Conservation (phyloP, 73 alveolate genomes). For the Paramecium caudatum region DNA sequence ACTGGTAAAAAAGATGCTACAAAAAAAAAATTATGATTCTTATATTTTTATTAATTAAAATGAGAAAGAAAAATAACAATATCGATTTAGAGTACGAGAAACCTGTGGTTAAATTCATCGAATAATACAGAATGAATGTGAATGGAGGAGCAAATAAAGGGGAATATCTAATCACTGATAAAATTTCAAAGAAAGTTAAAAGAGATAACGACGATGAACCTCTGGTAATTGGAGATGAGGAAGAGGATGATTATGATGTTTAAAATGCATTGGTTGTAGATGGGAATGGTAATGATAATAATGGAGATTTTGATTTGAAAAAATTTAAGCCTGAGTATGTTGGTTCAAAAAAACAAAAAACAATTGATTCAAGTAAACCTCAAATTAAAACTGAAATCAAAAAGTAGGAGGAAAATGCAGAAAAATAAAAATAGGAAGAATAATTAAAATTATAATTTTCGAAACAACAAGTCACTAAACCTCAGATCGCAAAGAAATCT, state of each 20-base stretch:
- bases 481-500: conserved; percentile 7
- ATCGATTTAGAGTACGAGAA: conserved; percentile 35
- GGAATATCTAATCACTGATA: neutral
- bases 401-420: neutral
- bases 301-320: neutral
- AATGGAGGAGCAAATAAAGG: conserved; percentile 21
- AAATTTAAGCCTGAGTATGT: conserved; percentile 43
- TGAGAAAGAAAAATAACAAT: conserved; percentile 54
- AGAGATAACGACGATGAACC: conserved; percentile 12
- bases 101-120: conserved; percentile 34
- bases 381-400: neutral
- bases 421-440: neutral
- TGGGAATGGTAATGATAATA: conserved; percentile 14
- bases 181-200: conserved; percentile 29
- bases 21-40: too few species aligned
- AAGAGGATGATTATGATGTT: conserved; percentile 38
- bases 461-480: neutral
- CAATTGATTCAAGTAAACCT: neutral
- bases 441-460: neutral
- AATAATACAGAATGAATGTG: conserved; percentile 51
- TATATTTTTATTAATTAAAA: too few species aligned
- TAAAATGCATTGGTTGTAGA: conserved; percentile 11
- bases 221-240: neutral
- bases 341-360: conserved; percentile 41
- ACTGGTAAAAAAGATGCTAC: too few species aligned